These are phyloP conservation scores for Calonectria leucothoes DNA, from an alignment of 2,329 filamentous ascomycete genomes.

Conservation along the genomic window DNA sequence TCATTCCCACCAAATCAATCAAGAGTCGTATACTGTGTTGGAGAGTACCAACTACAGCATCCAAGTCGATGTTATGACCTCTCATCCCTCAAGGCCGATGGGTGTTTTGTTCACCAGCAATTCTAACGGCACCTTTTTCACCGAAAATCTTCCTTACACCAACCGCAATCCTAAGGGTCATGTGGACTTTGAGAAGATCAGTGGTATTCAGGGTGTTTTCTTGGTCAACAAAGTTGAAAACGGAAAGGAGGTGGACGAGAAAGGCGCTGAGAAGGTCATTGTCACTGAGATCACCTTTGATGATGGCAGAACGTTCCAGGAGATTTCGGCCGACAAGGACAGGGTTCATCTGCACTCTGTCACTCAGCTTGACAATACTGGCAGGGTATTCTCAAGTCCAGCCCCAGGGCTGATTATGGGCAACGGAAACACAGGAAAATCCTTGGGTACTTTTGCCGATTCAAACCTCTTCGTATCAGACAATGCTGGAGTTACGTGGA, in stretches of 20 bases:
- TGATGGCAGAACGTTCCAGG: slow-evolving; percentile 87
- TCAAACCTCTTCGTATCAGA: slow-evolving; percentile 90
- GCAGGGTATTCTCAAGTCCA: slow-evolving; percentile 91
- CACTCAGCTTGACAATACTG: slow-evolving; percentile 84
- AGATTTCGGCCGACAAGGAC: slow-evolving; percentile 75
- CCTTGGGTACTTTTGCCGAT: slow-evolving; percentile 76
- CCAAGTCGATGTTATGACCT: slow-evolving; percentile 91
- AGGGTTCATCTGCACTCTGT: slow-evolving; percentile 91
- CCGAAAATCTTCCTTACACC: slow-evolving; percentile 89
- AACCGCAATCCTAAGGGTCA: slow-evolving; percentile 82
- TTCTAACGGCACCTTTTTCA: slow-evolving; percentile 97
- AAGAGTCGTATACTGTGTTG: slow-evolving; percentile 91
- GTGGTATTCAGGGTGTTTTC: slow-evolving; percentile 91
- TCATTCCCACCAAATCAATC: slow-evolving; percentile 75
- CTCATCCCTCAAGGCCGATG: slow-evolving; percentile 74
- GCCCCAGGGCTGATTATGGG: slow-evolving; percentile 95
- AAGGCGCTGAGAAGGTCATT: slow-evolving; percentile 71
- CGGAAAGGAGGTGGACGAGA: slow-evolving; percentile 76
- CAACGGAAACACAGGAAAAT: slow-evolving; percentile 87
- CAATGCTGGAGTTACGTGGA: slow-evolving; percentile 90
- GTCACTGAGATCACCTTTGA: slow-evolving; percentile 92
- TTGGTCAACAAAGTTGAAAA: slow-evolving; percentile 92
- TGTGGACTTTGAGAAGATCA: slow-evolving; percentile 96
- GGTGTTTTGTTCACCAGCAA: slow-evolving; percentile 95
- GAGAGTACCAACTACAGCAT: slow-evolving; percentile 99